phyloP scores from a whole-genome alignment of 2,329 filamentous ascomycete genomes.

The Tolypocladium tundrense region DNA sequence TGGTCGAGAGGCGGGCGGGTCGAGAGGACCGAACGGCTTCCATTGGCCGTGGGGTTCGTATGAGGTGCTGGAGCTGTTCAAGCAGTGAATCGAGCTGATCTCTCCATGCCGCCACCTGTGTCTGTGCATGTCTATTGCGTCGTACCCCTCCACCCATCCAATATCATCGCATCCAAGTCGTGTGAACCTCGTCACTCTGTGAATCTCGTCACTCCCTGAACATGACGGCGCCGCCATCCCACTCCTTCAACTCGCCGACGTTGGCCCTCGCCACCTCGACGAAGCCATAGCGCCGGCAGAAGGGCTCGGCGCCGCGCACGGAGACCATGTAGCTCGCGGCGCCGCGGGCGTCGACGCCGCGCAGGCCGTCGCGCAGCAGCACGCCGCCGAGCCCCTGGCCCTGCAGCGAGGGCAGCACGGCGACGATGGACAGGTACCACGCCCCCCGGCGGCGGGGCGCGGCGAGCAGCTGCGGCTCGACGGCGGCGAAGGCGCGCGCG shows the following conservation, averaged over 20 bases:
- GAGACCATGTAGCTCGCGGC: constrained; percentile 22
- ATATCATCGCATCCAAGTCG: too few species aligned
- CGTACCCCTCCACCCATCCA: background rate
- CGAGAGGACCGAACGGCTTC: background rate
- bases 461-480: constrained; percentile 15
- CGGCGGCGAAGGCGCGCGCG: constrained; percentile 12
- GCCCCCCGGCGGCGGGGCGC: constrained; percentile 17
- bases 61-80: background rate
- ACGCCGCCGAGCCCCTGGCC: constrained; percentile 19
- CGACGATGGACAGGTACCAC: constrained; percentile 25
- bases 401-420: constrained; percentile 19
- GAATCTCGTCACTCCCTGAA: constrained; percentile 17
- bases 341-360: constrained; percentile 15
- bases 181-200: background rate
- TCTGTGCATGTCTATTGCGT: background rate
- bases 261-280: constrained; percentile 23
- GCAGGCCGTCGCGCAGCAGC: constrained; percentile 20
- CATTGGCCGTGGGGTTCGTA: background rate
- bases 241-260: constrained; percentile 22
- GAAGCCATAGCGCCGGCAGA: constrained; percentile 23
- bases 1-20: background rate
- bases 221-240: constrained; percentile 27
- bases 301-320: constrained; percentile 18
- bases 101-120: accelerated
- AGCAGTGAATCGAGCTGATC: background rate